Evolutionary conservation across 2,329 filamentous ascomycete genomes (phyloP), one percentile per base, ranked within the genome.

Genomic region (Plenodomus tracheiphilus): DNA sequence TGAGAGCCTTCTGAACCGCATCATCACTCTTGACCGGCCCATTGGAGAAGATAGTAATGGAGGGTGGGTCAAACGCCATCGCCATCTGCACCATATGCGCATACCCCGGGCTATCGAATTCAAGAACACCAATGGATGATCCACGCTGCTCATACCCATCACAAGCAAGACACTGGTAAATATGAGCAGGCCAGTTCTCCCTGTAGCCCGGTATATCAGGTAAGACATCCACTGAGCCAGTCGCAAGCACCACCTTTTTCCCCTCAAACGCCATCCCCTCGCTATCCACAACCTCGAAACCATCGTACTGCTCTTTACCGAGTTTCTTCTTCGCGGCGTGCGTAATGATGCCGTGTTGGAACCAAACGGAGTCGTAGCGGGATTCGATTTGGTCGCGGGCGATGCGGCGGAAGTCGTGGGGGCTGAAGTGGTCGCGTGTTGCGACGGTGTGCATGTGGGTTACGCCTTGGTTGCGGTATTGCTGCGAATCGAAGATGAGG

Each of bases 121-220:
- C 57, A 0, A 70, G 53, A 16, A 70, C 51, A 2, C 66, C 68
- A 4, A 67, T 61, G 0, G 69, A 58, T 2, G 56, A 58, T 1
- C 79, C 80, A 13, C 77, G 74, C 42, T 85, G 79, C 53, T 86
- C 83, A 61, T 76, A 85, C 4, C 83, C 83, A 53, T 85, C 76
- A 64, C 82, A 85, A 57, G 80, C 83, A 1, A 85, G 74, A 55
- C 82, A 85, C 57, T 85, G 81, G 54, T 81, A 85, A 28, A 68
- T 66, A 34, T 69, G 65, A 4, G 32, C 18, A 0, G 65, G 61
- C 81, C 81, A 86, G 46, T 79, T 79, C 35, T 84, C 78, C 0
- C 55, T 71, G 51, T 82, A 86, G 0, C 84, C 83, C 1, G 34
- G 20, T 15, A 85, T 78, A 13, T 78, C 72, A 0, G 79, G 79